Evolutionary conservation across 306 rosid genomes (phyloP).

Genomic region (Chamaecrista fasciculata): DNA sequence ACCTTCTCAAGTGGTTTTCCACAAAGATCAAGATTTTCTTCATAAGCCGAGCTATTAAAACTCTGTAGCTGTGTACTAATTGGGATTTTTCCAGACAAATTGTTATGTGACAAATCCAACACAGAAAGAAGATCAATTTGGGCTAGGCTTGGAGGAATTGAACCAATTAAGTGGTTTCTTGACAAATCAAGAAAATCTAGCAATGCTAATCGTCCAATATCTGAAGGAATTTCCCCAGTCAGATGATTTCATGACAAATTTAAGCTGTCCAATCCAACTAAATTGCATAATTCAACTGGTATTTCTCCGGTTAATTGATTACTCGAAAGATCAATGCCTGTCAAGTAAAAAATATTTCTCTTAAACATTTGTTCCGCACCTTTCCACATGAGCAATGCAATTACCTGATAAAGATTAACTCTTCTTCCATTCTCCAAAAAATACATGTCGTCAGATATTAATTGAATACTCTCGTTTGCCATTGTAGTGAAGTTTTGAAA

Average conservation of each 20-base stretch:
- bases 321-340: slow-evolving; percentile 30
- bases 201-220: not conserved
- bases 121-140: not conserved
- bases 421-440: too few species aligned
- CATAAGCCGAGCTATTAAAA: too few species aligned
- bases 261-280: slow-evolving; percentile 3
- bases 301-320: slow-evolving; percentile 17
- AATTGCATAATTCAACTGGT: not conserved
- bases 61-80: too few species aligned
- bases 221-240: not conserved
- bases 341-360: not conserved
- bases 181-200: slow-evolving; percentile 25
- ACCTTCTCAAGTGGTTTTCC: too few species aligned
- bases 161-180: not conserved
- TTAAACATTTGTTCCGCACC: not conserved
- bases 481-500: not conserved
- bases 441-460: too few species aligned
- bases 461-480: not conserved
- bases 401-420: not conserved
- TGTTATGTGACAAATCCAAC: not conserved
- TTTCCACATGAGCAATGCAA: slow-evolving; percentile 20
- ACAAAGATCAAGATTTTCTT: too few species aligned
- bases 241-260: slow-evolving; percentile 30
- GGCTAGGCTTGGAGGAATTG: slow-evolving; percentile 9
- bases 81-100: too few species aligned